Conservation (phyloP, 768 basidiomycete species). For the Hydnum rufescens region DNA sequence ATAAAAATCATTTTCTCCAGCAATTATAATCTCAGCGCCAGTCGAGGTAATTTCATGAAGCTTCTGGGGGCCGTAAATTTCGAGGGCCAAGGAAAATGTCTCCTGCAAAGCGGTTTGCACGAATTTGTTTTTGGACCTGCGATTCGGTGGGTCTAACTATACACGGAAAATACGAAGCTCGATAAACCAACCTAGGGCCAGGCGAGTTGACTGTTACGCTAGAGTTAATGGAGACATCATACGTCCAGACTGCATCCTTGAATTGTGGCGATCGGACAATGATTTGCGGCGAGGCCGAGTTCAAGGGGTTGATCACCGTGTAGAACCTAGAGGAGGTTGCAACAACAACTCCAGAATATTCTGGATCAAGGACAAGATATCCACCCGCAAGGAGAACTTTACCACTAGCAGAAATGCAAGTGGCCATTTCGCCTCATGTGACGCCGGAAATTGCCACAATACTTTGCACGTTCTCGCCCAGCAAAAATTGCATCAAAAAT, state of each 20-base stretch:
- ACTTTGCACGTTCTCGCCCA: not conserved
- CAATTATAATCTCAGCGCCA: conserved; percentile 60
- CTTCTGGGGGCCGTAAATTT: conserved; percentile 29
- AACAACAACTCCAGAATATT: conserved; percentile 70
- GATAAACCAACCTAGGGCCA: not conserved
- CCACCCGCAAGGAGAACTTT: conserved; percentile 93
- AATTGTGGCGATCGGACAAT: conserved; percentile 85
- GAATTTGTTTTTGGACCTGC: conserved; percentile 61
- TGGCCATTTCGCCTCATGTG: not conserved
- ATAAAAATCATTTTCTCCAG: conserved; percentile 96
- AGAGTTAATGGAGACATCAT: conserved; percentile 24
- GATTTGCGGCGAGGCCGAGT: conserved; percentile 21
- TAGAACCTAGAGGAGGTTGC: conserved; percentile 92
- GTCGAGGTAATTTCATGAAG: conserved; percentile 25
- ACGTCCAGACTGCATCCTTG: conserved; percentile 55
- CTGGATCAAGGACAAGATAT: conserved; percentile 84
- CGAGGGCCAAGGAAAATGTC: conserved; percentile 45
- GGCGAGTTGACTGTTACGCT: conserved; percentile 11
- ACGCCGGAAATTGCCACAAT: not conserved
- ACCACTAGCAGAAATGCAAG: conserved; percentile 63
- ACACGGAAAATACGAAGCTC: not conserved
- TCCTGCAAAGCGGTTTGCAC: conserved; percentile 75
- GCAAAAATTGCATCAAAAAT: not conserved
- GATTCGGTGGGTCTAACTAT: not conserved
- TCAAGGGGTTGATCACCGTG: conserved; percentile 30